Base-by-base conservation (phyloP, 2,329 filamentous ascomycete genomes). In the Hysterium pulicare region DNA sequence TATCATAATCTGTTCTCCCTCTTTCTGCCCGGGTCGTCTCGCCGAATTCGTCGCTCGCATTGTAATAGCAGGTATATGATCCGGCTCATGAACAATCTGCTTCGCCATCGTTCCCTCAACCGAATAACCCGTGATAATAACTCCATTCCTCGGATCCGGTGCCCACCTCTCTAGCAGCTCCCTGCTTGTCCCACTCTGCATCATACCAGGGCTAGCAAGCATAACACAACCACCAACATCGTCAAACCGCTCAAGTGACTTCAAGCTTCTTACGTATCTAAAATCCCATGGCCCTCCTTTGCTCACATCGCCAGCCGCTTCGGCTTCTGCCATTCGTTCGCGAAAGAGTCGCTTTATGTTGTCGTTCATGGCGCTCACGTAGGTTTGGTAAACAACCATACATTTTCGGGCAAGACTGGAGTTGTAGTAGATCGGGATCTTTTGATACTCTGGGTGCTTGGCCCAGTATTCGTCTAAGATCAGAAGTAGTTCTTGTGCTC, bases 101-200 rank as follows among this genome's bases (percentile, higher is more conserved):
- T 95, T 91, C 3, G 90, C 93, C 91, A 98, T 97, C 1, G 93
- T 98, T 5, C 93, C 93, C 68, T 98, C 93, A 6, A 98, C 91
- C 47, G 90, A 96, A 71, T 98, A 98, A 62, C 93, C 93, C 0
- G 93, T 98, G 67, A 98, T 95, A 55, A 98, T 87, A 33, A 98
- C 89, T n/a, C 91, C 93, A 60, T 98, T 98, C 66, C 93, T 90
- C 49, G 93, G 86, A 68, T 88, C 95, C 0, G 93, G 93, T 1
- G 91, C 91, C 93, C 93, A 98, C 56, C 91, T 75, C 71, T 98
- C 93, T 4, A 98, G 78, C 8, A 98, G 74, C 63, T 96, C 89
- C 63, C 93, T 79, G 58, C 90, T 95, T 15, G 95, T 91, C 38
- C 93, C 93, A 44, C 91, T 97, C 63, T 98, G 91, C 55, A 98